phyloP scores from a whole-genome alignment of 805 yeast species.

The Ogataea degrootiae region DNA sequence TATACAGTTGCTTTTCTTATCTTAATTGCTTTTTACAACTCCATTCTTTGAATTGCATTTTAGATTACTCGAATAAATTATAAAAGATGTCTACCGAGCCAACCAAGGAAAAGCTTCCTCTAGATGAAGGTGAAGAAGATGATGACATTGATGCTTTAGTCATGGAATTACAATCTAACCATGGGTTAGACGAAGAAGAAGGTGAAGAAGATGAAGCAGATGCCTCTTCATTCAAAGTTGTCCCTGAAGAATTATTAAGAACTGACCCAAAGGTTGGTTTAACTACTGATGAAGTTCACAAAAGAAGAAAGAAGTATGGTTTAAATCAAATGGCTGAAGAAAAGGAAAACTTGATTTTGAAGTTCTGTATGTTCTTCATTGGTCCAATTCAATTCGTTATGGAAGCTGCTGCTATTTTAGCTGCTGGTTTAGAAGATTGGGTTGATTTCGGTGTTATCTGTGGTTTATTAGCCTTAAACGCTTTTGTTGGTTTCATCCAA shows the following conservation, averaged over 20 bases:
- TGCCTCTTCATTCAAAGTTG: conserved; percentile 63
- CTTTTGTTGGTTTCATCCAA: conserved; percentile 92
- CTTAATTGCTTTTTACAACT: neutral
- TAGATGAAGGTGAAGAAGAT: conserved; percentile 40
- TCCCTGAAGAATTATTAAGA: conserved; percentile 80
- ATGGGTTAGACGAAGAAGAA: conserved; percentile 45
- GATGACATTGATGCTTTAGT: conserved; percentile 71
- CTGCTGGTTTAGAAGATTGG: conserved; percentile 97
- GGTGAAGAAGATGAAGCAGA: conserved; percentile 47
- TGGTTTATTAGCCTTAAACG: conserved; percentile 81
- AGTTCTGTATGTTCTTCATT: conserved; percentile 81
- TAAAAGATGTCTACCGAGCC: conserved; percentile 17
- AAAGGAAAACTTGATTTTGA: conserved; percentile 69
- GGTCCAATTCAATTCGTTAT: conserved; percentile 97
- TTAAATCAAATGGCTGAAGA: conserved; percentile 89
- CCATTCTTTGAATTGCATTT: neutral
- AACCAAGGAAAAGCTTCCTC: conserved; percentile 7
- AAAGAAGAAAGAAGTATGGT: conserved; percentile 89
- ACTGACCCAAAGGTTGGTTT: conserved; percentile 80
- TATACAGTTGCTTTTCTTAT: neutral
- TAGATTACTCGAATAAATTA: neutral
- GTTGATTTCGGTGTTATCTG: conserved; percentile 97
- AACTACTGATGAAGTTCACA: conserved; percentile 67
- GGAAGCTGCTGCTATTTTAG: conserved; percentile 94
- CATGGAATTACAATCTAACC: conserved; percentile 72